phyloP scores from a whole-genome alignment of 2,329 filamentous ascomycete genomes.

The Incumbomyces lentus region DNA sequence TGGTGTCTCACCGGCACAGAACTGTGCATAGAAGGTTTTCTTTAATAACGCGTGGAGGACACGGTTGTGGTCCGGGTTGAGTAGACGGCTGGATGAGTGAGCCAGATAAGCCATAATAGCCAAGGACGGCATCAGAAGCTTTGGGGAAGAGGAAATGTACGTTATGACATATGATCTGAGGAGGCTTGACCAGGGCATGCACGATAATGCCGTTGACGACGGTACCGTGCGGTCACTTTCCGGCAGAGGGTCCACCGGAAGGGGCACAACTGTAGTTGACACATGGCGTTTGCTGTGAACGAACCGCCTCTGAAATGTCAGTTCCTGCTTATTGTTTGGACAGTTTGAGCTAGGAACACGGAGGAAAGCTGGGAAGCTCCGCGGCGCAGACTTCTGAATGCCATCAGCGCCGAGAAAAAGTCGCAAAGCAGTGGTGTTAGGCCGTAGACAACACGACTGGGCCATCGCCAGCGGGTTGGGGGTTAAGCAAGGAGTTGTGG shows the following conservation, averaged over 20 bases:
- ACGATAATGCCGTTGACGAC: constrained; percentile 14
- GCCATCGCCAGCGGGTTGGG: background rate
- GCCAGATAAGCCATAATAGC: constrained; percentile 59
- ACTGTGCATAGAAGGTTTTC: constrained; percentile 80
- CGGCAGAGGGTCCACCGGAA: background rate
- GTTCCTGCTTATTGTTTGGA: background rate
- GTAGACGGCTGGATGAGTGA: constrained; percentile 53
- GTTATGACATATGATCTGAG: constrained; percentile 20
- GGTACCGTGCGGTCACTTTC: constrained; percentile 5
- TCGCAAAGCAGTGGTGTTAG: background rate
- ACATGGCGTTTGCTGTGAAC: constrained; percentile 15
- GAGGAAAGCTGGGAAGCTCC: background rate
- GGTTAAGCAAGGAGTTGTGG: background rate
- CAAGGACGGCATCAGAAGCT: constrained; percentile 61
- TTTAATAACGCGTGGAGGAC: constrained; percentile 61
- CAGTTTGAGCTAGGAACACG: background rate
- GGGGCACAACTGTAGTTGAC: constrained; percentile 9
- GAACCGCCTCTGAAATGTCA: constrained; percentile 9
- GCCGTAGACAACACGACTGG: background rate
- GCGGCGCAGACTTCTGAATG: background rate
- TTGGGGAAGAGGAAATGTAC: constrained; percentile 18
- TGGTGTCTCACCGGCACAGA: constrained; percentile 71
- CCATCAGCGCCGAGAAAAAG: background rate
- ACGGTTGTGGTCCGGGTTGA: constrained; percentile 67
- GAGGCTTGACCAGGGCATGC: constrained; percentile 15